Evolutionary conservation across 2,329 filamentous ascomycete species (phyloP).

Genomic region (Fusarium equiseti): DNA sequence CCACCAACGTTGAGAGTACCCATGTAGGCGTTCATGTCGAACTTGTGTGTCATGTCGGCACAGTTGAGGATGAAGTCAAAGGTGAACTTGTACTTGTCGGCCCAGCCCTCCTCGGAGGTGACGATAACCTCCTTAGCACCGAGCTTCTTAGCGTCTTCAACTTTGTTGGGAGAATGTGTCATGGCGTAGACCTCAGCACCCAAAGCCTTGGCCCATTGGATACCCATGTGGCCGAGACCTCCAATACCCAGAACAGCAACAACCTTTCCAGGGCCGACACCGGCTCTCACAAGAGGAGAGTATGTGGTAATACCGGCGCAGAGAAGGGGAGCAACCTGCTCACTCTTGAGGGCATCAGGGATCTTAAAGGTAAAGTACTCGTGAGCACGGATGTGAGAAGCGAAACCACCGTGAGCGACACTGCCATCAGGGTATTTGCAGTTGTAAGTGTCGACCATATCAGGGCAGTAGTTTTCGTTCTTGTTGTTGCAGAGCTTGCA

Average conservation of each 20-base stretch:
- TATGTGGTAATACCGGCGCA: conserved; percentile 83
- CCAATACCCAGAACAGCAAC: conserved; percentile 79
- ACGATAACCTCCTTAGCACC: conserved; percentile 69
- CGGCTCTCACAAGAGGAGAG: conserved; percentile 74
- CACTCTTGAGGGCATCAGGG: conserved; percentile 63
- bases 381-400: conserved; percentile 62
- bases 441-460: conserved; percentile 68
- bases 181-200: conserved; percentile 75
- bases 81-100: conserved; percentile 62
- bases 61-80: conserved; percentile 66
- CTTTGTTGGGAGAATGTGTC: conserved; percentile 70
- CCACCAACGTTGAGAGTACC: conserved; percentile 64
- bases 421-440: conserved; percentile 68
- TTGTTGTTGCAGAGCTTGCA: conserved; percentile 60
- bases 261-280: conserved; percentile 75
- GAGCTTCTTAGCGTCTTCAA: conserved; percentile 69
- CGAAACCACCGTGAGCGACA: conserved; percentile 74
- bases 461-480: conserved; percentile 72
- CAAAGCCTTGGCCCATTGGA: conserved; percentile 78
- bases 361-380: conserved; percentile 72
- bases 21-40: conserved; percentile 66
- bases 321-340: conserved; percentile 74
- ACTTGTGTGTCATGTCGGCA: conserved; percentile 63
- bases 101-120: conserved; percentile 67
- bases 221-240: conserved; percentile 78